Conservation (phyloP, 75 land plant genomes). For the Sequoiadendron giganteum region DNA sequence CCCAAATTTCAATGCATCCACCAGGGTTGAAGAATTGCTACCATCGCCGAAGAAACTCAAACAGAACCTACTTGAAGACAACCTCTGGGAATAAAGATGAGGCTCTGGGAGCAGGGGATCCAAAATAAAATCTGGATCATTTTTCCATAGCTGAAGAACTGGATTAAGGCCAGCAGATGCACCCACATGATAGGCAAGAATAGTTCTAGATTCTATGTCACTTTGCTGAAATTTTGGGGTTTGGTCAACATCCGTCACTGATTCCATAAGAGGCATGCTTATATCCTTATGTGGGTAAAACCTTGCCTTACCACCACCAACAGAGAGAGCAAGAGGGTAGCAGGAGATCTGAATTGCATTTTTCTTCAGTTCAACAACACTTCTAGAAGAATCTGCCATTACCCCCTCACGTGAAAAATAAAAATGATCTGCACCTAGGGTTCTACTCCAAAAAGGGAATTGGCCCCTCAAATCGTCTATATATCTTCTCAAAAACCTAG, state of each 20-base stretch:
- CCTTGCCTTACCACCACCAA: background rate
- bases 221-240: background rate
- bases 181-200: background rate
- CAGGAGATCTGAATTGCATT: constrained; percentile 61
- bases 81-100: constrained; percentile 8
- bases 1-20: constrained; percentile 48
- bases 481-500: constrained; percentile 24
- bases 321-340: constrained; percentile 18
- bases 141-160: constrained; percentile 14
- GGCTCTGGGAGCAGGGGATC: constrained; percentile 17
- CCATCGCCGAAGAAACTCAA: constrained; percentile 33
- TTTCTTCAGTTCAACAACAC: constrained; percentile 70
- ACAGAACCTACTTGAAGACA: constrained; percentile 53
- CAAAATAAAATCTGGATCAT: constrained; percentile 20
- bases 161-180: background rate
- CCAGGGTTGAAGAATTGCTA: constrained; percentile 25
- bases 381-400: constrained; percentile 36
- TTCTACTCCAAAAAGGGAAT: constrained; percentile 65
- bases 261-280: constrained; percentile 32
- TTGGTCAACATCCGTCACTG: background rate
- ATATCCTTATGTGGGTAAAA: constrained; percentile 75
- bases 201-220: background rate
- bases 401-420: constrained; percentile 42
- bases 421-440: constrained; percentile 82
- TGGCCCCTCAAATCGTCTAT: constrained; percentile 29